Percentiles rank a stretch among this genome's conserved stretches.
These are phyloP conservation scores for Trametes polyzona DNA, from an alignment of 1,284 basidiomycete genomes.

Conservation along the genomic window DNA sequence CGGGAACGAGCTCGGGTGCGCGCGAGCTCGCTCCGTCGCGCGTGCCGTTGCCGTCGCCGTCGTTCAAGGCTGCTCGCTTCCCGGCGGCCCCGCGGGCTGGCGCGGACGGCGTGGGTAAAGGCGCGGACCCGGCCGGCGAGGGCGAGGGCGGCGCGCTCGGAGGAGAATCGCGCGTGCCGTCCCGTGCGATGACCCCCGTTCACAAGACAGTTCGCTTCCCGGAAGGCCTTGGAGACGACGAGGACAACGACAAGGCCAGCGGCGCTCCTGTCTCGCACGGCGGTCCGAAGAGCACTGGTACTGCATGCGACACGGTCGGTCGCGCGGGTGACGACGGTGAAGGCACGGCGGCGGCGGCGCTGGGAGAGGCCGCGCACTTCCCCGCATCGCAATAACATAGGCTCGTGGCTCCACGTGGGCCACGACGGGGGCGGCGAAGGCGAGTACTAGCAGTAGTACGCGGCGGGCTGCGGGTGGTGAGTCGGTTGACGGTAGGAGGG, in stretches of 20 bases:
- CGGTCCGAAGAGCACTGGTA: not conserved
- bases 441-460: not conserved
- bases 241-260: not conserved
- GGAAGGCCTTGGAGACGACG: not conserved
- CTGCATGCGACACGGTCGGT: too few species aligned
- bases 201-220: conserved; percentile 20
- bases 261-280: not conserved
- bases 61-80: conserved; percentile 13
- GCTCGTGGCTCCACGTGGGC: conserved; percentile 29
- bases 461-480: not conserved
- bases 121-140: not conserved
- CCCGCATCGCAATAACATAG: conserved; percentile 43
- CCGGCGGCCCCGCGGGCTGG: conserved; percentile 5
- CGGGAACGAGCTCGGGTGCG: not conserved
- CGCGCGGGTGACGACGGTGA: not conserved
- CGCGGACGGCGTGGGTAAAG: not conserved
- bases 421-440: conserved; percentile 3
- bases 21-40: not conserved
- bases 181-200: not conserved
- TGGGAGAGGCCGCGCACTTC: conserved; percentile 31
- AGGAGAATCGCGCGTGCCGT: not conserved
- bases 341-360: conserved; percentile 1
- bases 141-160: not conserved
- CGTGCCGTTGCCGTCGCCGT: not conserved
- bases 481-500: not conserved